Evolutionary conservation across 345 rosid genomes (phyloP).

Genomic region (Acer negundo): DNA sequence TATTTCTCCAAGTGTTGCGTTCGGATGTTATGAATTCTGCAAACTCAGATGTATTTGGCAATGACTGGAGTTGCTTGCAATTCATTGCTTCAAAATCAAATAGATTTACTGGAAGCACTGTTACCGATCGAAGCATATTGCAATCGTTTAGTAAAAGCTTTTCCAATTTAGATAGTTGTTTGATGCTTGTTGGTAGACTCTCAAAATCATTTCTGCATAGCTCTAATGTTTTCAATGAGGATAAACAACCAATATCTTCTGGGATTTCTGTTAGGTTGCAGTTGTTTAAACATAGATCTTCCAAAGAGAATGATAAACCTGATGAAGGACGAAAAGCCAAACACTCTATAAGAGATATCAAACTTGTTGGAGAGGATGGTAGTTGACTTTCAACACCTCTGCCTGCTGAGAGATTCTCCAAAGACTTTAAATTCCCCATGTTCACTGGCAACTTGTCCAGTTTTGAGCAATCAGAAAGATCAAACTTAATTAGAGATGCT

Average conservation of each 20-base stretch:
- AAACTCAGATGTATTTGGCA: background rate
- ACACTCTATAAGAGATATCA: background rate
- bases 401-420: background rate
- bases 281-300: background rate
- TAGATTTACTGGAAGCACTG: constrained; percentile 12
- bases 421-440: background rate
- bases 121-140: background rate
- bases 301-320: background rate
- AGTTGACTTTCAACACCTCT: background rate
- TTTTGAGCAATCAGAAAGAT: background rate
- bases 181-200: background rate
- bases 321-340: background rate
- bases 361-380: background rate
- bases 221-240: background rate
- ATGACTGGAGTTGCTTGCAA: background rate
- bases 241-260: background rate
- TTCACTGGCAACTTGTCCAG: background rate
- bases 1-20: background rate
- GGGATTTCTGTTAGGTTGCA: background rate
- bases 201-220: background rate
- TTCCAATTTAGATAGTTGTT: background rate
- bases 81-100: background rate
- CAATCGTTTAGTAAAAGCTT: background rate
- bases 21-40: background rate
- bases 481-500: background rate